Percentiles rank a stretch among this genome's conserved stretches.
Conservation (phyloP, 225 moss, liverwort and hornwort genomes). For the Physcomitrium patens region DNA sequence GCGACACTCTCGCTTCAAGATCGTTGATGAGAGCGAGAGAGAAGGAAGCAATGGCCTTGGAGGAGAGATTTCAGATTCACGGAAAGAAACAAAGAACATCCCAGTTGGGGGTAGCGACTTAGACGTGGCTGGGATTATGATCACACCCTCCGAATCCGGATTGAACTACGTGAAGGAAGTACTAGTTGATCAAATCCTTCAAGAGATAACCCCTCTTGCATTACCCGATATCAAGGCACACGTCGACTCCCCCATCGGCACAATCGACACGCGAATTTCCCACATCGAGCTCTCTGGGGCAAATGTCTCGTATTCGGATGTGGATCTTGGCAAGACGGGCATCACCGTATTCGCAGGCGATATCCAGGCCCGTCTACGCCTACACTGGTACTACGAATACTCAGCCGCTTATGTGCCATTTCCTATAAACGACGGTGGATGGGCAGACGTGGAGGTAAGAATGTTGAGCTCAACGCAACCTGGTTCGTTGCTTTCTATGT, state of each 20-base stretch:
- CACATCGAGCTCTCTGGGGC: slow-evolving; percentile 67
- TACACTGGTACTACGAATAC: slow-evolving; percentile 85
- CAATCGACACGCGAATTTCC: slow-evolving; percentile 58
- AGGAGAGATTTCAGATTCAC: not conserved
- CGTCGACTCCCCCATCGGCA: slow-evolving; percentile 76
- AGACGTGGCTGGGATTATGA: slow-evolving; percentile 68
- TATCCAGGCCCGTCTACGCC: slow-evolving; percentile 56
- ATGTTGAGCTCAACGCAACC: not conserved
- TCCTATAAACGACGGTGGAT: slow-evolving; percentile 77
- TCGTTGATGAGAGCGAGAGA: slow-evolving; percentile 30
- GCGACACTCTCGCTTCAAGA: slow-evolving; percentile 32
- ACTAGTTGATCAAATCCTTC: slow-evolving; percentile 74
- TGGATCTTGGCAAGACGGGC: slow-evolving; percentile 58
- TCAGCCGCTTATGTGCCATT: slow-evolving; percentile 80
- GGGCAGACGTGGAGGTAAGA: slow-evolving; percentile 73
- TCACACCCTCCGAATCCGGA: slow-evolving; percentile 80
- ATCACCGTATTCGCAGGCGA: slow-evolving; percentile 80
- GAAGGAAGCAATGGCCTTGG: not conserved
- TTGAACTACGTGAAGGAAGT: slow-evolving; percentile 91
- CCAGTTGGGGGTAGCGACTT: not conserved
- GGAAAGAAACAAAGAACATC: not conserved
- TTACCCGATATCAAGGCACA: slow-evolving; percentile 67
- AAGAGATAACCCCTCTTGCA: slow-evolving; percentile 73
- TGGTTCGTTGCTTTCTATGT: not conserved
- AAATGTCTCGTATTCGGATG: slow-evolving; percentile 68